Conservation (phyloP, 2,329 filamentous ascomycete genomes). For the Uncinocarpus reesii region DNA sequence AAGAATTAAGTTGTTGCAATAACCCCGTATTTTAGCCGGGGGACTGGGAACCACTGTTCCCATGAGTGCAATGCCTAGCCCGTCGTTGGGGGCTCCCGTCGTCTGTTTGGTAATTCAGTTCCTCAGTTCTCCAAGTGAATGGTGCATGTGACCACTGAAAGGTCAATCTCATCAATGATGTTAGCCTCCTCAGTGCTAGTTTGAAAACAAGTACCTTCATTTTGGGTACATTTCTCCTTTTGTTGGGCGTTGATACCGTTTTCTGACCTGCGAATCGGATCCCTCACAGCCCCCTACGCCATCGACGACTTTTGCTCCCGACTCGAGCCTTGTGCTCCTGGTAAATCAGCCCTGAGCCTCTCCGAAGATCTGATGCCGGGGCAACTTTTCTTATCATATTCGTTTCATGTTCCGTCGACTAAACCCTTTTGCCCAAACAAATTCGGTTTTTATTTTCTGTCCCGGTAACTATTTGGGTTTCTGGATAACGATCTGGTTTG, state of each 20-base stretch:
- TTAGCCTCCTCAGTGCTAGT: too few relatives aligned
- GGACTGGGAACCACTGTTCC: neutral
- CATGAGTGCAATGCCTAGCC: neutral
- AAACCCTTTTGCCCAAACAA: neutral
- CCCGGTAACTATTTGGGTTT: neutral
- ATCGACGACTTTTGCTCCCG: neutral
- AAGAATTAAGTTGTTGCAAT: conserved; percentile 5
- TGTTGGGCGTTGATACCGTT: neutral
- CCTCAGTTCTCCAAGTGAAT: too few relatives aligned
- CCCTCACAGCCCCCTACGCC: conserved; percentile 3
- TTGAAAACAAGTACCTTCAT: too few relatives aligned
- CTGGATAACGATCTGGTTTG: conserved; percentile 2
- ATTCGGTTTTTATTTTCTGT: neutral
- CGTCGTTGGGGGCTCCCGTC: too few relatives aligned
- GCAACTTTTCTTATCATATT: neutral
- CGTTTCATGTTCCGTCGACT: conserved; percentile 1
- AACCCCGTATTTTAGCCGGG: conserved; percentile 7
- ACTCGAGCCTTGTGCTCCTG: neutral
- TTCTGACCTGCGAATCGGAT: conserved; percentile 4
- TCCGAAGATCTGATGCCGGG: neutral
- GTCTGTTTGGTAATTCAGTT: too few relatives aligned
- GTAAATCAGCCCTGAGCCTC: neutral
- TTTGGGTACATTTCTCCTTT: neutral
- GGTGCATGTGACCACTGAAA: too few relatives aligned
- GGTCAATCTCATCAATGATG: too few relatives aligned